These are phyloP conservation scores for Forsythia viridissima DNA, from an alignment of 257 asterid species.

Conservation along the genomic window DNA sequence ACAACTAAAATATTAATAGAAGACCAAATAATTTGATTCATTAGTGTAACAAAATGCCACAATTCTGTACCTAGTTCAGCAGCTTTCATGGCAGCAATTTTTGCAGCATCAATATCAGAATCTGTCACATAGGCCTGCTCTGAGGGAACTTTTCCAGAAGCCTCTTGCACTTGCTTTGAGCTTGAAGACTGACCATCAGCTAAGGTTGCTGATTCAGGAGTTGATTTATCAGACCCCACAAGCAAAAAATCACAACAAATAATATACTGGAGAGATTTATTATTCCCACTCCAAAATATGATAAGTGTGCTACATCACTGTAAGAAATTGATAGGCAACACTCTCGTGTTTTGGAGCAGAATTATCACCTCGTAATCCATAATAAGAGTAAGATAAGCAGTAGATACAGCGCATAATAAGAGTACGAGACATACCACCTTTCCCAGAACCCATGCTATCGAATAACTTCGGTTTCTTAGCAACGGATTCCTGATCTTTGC, in stretches of 20 bases:
- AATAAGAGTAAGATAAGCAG: neutral
- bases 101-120: conserved; percentile 92
- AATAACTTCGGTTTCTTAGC: conserved; percentile 64
- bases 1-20: neutral
- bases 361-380: conserved; percentile 9
- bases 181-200: conserved; percentile 27
- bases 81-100: conserved; percentile 93
- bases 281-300: neutral
- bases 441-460: conserved; percentile 32
- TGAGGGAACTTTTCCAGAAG: conserved; percentile 40
- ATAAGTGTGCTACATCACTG: neutral
- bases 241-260: neutral
- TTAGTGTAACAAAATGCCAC: neutral
- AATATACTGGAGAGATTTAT: neutral
- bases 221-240: neutral
- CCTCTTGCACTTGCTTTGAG: conserved; percentile 10
- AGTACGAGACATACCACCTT: conserved; percentile 43
- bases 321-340: neutral
- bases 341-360: neutral
- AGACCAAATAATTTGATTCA: neutral
- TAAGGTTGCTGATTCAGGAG: neutral
- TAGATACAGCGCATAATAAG: neutral
- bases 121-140: conserved; percentile 64
- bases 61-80: conserved; percentile 75
- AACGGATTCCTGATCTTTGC: conserved; percentile 45